These are phyloP conservation scores for Oropetium thomaeum DNA, from an alignment of 176 grass and related monocot genomes.

Conservation along the genomic window DNA sequence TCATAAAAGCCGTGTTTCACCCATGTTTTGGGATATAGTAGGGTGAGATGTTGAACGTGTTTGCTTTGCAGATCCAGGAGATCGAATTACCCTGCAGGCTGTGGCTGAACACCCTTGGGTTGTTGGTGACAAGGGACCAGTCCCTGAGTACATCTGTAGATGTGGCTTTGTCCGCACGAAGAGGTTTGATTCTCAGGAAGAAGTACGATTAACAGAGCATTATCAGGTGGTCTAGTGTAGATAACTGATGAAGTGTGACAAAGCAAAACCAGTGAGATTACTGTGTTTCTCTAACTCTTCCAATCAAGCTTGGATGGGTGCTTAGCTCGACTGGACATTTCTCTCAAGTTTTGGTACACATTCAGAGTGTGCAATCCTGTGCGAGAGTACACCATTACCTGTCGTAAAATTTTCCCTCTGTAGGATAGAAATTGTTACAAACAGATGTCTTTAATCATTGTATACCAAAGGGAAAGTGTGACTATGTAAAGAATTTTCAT, in stretches of 20 bases:
- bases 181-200: constrained; percentile 5
- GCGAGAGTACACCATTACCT: not conserved
- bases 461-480: not conserved
- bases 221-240: constrained; percentile 17
- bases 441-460: not conserved
- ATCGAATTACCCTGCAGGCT: constrained; percentile 62
- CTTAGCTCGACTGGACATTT: not conserved
- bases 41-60: not conserved
- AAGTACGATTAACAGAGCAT: constrained; percentile 18
- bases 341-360: not conserved
- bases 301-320: not conserved
- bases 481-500: not conserved
- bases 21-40: not conserved
- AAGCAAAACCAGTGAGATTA: constrained; percentile 32
- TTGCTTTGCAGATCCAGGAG: constrained; percentile 51
- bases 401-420: not conserved
- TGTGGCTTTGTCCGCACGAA: constrained; percentile 53
- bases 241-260: constrained; percentile 14
- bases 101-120: constrained; percentile 81
- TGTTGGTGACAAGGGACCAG: constrained; percentile 53
- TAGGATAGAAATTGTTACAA: not conserved
- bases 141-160: constrained; percentile 58
- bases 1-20: not conserved
- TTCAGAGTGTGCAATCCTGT: not conserved
- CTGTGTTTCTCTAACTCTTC: not conserved